Evolutionary conservation across 2,329 filamentous ascomycete genomes (phyloP).

Genomic region (Fusarium cicatricum): DNA sequence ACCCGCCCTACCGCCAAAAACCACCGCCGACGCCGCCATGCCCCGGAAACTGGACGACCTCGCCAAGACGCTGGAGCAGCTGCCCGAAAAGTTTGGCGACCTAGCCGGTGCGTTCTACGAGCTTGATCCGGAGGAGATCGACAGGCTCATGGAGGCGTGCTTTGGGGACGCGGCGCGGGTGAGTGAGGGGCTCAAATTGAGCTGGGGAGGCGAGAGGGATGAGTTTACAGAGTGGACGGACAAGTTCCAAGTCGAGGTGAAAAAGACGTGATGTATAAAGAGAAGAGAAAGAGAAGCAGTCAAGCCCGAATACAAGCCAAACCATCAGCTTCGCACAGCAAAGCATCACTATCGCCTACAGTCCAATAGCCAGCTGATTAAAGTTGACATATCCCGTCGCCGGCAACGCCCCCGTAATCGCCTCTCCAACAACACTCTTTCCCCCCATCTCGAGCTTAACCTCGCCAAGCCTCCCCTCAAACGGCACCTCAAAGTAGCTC

Average conservation of each 20-base stretch:
- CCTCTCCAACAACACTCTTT: constrained; percentile 14
- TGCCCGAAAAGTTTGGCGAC: constrained; percentile 76
- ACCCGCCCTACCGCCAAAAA: constrained; percentile 52
- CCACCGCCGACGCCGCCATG: constrained; percentile 43
- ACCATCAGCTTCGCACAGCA: not conserved
- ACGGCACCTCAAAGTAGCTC: constrained; percentile 37
- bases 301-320: not conserved
- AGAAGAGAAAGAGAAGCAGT: not conserved
- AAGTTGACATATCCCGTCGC: constrained; percentile 36
- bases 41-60: constrained; percentile 63
- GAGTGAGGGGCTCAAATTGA: constrained; percentile 62
- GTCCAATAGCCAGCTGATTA: constrained; percentile 30
- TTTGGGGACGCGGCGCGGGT: constrained; percentile 66
- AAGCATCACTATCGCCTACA: constrained; percentile 7
- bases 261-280: constrained; percentile 44
- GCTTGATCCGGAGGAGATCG: constrained; percentile 66
- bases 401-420: constrained; percentile 29
- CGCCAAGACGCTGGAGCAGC: constrained; percentile 61
- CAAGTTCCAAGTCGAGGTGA: constrained; percentile 63
- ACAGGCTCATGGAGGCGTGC: constrained; percentile 65
- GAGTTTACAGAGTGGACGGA: constrained; percentile 82
- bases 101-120: constrained; percentile 78
- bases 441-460: constrained; percentile 34
- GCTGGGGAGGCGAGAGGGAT: constrained; percentile 73
- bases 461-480: constrained; percentile 20